Evolutionary conservation across 345 rosid genomes (phyloP).

Genomic region (Populus tremula): DNA sequence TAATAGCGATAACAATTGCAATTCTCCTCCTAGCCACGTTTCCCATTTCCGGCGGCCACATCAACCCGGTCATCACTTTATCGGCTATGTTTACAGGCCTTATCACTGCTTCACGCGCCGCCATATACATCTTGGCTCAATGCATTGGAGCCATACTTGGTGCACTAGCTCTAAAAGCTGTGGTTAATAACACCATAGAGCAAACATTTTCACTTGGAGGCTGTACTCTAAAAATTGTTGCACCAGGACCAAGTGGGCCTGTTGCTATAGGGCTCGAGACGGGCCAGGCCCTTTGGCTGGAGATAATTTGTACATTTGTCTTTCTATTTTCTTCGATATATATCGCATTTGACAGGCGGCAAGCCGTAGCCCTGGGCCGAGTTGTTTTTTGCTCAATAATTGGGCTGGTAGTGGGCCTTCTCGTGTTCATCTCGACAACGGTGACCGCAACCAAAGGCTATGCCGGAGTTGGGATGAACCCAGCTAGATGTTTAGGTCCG

Average conservation of each 20-base stretch:
- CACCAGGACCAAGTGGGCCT: slow-evolving; percentile 31
- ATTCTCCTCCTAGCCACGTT: slow-evolving; percentile 28
- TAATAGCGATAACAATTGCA: slow-evolving; percentile 11
- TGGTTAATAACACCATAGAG: slow-evolving; percentile 21
- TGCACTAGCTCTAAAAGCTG: slow-evolving; percentile 29
- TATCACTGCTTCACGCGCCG: slow-evolving; percentile 22
- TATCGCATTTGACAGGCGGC: slow-evolving; percentile 43
- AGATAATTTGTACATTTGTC: slow-evolving; percentile 36
- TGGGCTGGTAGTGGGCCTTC: slow-evolving; percentile 34
- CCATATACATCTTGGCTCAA: slow-evolving; percentile 34
- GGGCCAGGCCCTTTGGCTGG: slow-evolving; percentile 28
- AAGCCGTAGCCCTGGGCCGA: slow-evolving; percentile 35
- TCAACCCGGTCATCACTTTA: slow-evolving; percentile 37
- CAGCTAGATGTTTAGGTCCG: slow-evolving; percentile 50
- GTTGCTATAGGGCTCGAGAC: slow-evolving; percentile 17
- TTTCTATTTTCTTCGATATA: slow-evolving; percentile 40
- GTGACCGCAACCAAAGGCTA: slow-evolving; percentile 41
- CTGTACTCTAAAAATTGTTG: slow-evolving; percentile 24
- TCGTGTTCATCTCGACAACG: slow-evolving; percentile 40
- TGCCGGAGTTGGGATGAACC: slow-evolving; percentile 51
- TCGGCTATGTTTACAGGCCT: slow-evolving; percentile 32
- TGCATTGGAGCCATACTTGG: slow-evolving; percentile 39
- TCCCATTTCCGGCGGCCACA: slow-evolving; percentile 45
- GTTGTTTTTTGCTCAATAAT: slow-evolving; percentile 27
- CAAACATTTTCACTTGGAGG: slow-evolving; percentile 39